Conservation (phyloP, 169 alveolate genomes). For the Eimeria brunetti region DNA sequence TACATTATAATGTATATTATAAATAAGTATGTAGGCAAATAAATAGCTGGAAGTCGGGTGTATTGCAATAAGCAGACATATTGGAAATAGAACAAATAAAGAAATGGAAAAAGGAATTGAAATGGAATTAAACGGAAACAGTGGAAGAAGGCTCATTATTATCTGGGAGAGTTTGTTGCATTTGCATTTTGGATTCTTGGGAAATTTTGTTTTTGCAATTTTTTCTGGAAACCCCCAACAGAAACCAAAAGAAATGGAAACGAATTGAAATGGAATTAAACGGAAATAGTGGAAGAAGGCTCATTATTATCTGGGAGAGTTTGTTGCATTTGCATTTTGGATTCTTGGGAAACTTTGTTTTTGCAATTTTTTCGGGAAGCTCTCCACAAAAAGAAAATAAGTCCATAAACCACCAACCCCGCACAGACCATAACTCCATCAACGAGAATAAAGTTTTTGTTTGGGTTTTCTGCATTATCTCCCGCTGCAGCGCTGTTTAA, state of each 20-base stretch:
- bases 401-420: conserved; percentile 42
- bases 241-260: background rate
- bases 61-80: no score
- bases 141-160: conserved; percentile 25
- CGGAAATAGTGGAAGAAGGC: conserved; percentile 45
- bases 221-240: background rate
- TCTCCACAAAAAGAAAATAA: conserved; percentile 16
- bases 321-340: background rate
- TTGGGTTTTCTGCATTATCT: no score
- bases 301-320: conserved; percentile 12
- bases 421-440: conserved; percentile 70
- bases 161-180: conserved; percentile 17
- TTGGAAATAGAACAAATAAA: no score
- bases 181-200: background rate
- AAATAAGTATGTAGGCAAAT: background rate
- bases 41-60: no score
- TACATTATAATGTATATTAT: no score
- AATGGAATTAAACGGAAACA: background rate
- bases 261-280: background rate
- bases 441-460: conserved; percentile 27
- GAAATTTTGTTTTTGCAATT: background rate
- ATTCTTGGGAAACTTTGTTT: no score
- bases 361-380: background rate
- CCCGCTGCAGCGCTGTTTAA: no score
- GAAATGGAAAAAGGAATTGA: background rate